Evolutionary conservation across 2,329 filamentous ascomycete species (phyloP).

Genomic region (Fusarium pseudoanthophilum): DNA sequence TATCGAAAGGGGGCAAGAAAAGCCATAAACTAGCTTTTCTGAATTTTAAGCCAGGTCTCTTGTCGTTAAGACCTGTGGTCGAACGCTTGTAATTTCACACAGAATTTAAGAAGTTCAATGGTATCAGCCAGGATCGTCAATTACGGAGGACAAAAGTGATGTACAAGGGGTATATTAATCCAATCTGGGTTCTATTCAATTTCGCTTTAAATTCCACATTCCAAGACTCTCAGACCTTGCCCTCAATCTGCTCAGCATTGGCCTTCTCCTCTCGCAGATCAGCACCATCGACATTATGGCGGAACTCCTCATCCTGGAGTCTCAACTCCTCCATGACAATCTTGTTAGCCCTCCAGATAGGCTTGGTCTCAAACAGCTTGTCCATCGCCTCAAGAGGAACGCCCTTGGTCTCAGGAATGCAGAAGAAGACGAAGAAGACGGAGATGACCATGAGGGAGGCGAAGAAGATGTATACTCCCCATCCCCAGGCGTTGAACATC

Average conservation of each 20-base stretch:
- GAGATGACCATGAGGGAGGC: constrained; percentile 69
- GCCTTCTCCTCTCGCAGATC: constrained; percentile 46
- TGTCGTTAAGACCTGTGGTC: not conserved
- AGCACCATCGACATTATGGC: constrained; percentile 44
- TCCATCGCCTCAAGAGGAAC: constrained; percentile 74
- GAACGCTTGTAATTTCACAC: not conserved
- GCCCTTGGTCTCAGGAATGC: constrained; percentile 73
- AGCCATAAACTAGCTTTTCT: not conserved
- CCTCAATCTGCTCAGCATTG: constrained; percentile 42
- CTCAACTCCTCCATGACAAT: constrained; percentile 57
- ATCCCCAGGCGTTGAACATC: constrained; percentile 69
- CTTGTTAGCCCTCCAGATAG: constrained; percentile 56
- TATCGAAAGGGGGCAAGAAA: too few relatives aligned
- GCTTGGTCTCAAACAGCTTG: constrained; percentile 64
- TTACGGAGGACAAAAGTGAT: not conserved
- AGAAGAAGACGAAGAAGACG: constrained; percentile 69
- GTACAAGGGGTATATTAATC: not conserved
- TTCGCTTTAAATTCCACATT: not conserved
- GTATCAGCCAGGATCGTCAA: too few relatives aligned
- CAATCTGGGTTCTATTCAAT: not conserved
- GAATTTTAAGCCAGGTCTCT: too few relatives aligned
- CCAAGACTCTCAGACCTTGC: constrained; percentile 3
- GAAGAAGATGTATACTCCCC: constrained; percentile 77
- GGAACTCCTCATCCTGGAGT: constrained; percentile 49
- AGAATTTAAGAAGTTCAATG: not conserved